A percentile compares a stretch with the other conserved stretches of the same genome.
Evolutionary conservation across 1,284 basidiomycete species (phyloP).

Genomic region (Inonotus obliquus): DNA sequence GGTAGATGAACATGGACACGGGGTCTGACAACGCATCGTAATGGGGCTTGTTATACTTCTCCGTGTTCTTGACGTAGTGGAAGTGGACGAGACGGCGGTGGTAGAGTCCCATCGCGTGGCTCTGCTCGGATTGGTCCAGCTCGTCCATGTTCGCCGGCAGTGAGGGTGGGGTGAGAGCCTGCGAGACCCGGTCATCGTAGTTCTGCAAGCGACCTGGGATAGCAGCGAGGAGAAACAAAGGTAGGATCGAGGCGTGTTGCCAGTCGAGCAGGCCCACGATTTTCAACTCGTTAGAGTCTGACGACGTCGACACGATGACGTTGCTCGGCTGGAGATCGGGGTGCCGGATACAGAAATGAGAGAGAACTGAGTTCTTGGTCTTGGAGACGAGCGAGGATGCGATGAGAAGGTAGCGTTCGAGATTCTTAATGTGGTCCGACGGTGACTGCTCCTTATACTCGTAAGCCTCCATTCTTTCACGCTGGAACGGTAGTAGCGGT

Average conservation of each 20-base stretch:
- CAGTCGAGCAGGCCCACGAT: slow-evolving; percentile 37
- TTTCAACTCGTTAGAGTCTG: slow-evolving; percentile 31
- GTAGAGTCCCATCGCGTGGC: slow-evolving; percentile 30
- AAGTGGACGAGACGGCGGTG: too few relatives aligned
- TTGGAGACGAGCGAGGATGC: slow-evolving; percentile 34
- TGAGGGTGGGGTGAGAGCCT: slow-evolving; percentile 32
- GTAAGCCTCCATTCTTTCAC: slow-evolving; percentile 39
- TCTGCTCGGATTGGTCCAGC: slow-evolving; percentile 27
- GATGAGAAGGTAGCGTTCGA: slow-evolving; percentile 36
- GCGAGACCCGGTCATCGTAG: slow-evolving; percentile 36
- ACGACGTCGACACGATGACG: slow-evolving; percentile 33
- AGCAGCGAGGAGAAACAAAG: slow-evolving; percentile 40
- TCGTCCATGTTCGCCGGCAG: slow-evolving; percentile 38
- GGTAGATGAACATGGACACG: too few relatives aligned
- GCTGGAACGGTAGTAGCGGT: slow-evolving; percentile 44
- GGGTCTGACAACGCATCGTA: too few relatives aligned
- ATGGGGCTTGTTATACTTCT: too few relatives aligned
- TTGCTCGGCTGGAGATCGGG: slow-evolving; percentile 39
- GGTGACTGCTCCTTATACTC: slow-evolving; percentile 47
- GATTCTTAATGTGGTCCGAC: slow-evolving; percentile 35
- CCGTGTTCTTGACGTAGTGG: too few relatives aligned
- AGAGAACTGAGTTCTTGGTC: slow-evolving; percentile 28
- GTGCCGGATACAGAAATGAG: slow-evolving; percentile 40
- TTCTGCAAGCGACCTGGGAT: slow-evolving; percentile 43
- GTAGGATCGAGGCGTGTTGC: slow-evolving; percentile 42